phyloP scores from a whole-genome alignment of 306 rosid species.

The Coriaria nepalensis region DNA sequence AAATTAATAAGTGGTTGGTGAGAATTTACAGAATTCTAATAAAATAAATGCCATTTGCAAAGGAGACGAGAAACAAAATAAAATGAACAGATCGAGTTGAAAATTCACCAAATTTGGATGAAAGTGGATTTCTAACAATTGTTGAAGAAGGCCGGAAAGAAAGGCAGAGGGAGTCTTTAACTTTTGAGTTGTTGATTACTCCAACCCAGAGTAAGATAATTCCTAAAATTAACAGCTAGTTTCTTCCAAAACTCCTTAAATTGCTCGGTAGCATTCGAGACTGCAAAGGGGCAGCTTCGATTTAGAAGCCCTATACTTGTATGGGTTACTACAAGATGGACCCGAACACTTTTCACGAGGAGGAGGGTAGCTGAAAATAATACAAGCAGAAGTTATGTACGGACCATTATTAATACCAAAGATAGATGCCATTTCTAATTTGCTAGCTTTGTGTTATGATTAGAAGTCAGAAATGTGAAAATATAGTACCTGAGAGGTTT shows the following conservation, averaged over 20 bases:
- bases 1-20: too few relatives aligned
- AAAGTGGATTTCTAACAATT: too few relatives aligned
- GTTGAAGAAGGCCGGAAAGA: too few relatives aligned
- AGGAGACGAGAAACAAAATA: too few relatives aligned
- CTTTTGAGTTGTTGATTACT: too few relatives aligned
- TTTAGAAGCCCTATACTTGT: conserved; percentile 79
- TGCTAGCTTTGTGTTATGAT: neutral
- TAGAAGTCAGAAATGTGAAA: too few relatives aligned
- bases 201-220: too few relatives aligned
- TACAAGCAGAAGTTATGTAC: neutral
- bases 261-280: conserved; percentile 75
- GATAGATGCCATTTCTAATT: conserved; percentile 2
- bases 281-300: conserved; percentile 87
- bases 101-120: too few relatives aligned
- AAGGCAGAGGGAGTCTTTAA: too few relatives aligned
- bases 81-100: too few relatives aligned
- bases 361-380: conserved; percentile 70
- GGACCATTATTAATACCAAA: conserved; percentile 11
- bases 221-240: conserved; percentile 22
- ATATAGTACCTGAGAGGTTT: conserved; percentile 26
- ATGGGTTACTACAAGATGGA: conserved; percentile 65
- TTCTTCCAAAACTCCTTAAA: conserved; percentile 30
- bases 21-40: too few relatives aligned
- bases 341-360: conserved; percentile 76
- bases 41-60: too few relatives aligned